Evolutionary conservation across 768 basidiomycete genomes (phyloP), one percentile per base, ranked within the genome.

Genomic region (Tricholoma saponaceum): DNA sequence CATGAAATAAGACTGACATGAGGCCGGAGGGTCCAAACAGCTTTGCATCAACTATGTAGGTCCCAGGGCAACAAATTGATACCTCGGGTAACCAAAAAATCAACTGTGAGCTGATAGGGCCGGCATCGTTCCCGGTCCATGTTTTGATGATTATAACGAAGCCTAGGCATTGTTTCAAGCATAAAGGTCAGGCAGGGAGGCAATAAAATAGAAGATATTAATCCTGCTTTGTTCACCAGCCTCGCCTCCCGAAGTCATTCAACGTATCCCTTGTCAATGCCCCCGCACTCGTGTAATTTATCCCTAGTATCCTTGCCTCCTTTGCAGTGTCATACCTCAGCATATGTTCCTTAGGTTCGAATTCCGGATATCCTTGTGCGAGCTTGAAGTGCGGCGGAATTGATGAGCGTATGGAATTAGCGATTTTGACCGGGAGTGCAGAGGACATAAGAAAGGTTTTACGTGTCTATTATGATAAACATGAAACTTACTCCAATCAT

Each of bases 401-500:
- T 9, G 64, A 62, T 0, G 70, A 67, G 12, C 61, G 47, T 20
- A 73, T 50, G 1, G 63, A 57, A 39, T 71, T 71, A 0, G 70
- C 72, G 5, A 56, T 67, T 51, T 79, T 74, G 20, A 76, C 77
- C 74, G 51, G 10, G 14, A 22, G 5, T 39, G 32, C 39, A 14
- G 44, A n/a, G 18, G 9, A 37, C 8, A 43, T 41, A 12, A 56
- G 26, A 9, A 55, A 30, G n/a, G 37, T 22, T 28, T 47, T 30
- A 2, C 7, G 18, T 35, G 9, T 37, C 6, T 35, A 9, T 4
- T 46, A 35, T 32, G 51, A 16, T 20, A 25, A 32, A 14, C 12
- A 28, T 12, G 5, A 25, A 10, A 66, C 72, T 51, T 64, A 73
- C 70, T 26, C 71, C 71, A 75, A 14, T 75, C 72, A 52, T 76